Conservation (phyloP, 1,284 basidiomycete species). For the Ceratobasidium sp. region DNA sequence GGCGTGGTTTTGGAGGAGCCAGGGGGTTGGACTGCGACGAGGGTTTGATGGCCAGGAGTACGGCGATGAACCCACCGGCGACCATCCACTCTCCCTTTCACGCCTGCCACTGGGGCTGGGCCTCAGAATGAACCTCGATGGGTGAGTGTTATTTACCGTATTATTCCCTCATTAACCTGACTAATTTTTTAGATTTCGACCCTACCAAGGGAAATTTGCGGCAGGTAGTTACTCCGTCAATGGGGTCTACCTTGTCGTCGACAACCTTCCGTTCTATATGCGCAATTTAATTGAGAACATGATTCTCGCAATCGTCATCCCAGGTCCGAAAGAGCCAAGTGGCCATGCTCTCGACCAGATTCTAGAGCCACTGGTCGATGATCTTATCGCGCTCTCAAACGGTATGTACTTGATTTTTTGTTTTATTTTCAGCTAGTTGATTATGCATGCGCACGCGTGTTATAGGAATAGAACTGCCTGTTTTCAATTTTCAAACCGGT, state of each 20-base stretch:
- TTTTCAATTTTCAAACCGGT: not conserved
- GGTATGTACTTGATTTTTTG: conserved; percentile 8
- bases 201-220: not conserved
- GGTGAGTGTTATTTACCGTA: not conserved
- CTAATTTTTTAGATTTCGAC: not conserved
- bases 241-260: not conserved
- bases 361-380: conserved; percentile 18
- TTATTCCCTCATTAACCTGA: not conserved
- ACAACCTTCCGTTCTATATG: conserved; percentile 14
- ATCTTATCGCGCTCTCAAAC: conserved; percentile 10
- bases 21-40: not conserved
- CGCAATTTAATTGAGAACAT: conserved; percentile 7
- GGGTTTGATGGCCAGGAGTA: not conserved
- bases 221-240: not conserved
- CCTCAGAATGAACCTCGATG: not conserved
- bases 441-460: not conserved
- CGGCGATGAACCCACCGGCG: not conserved
- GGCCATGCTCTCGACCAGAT: conserved; percentile 14
- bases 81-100: not conserved
- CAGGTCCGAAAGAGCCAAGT: not conserved
- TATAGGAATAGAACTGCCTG: not conserved
- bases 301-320: conserved; percentile 7
- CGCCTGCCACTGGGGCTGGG: conserved; percentile 10
- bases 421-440: not conserved
- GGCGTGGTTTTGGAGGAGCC: not conserved